A percentile compares a stretch with the other conserved stretches of the same genome.
These are phyloP conservation scores for Cucurbita ficifolia DNA, from an alignment of 306 rosid genomes.

Conservation along the genomic window DNA sequence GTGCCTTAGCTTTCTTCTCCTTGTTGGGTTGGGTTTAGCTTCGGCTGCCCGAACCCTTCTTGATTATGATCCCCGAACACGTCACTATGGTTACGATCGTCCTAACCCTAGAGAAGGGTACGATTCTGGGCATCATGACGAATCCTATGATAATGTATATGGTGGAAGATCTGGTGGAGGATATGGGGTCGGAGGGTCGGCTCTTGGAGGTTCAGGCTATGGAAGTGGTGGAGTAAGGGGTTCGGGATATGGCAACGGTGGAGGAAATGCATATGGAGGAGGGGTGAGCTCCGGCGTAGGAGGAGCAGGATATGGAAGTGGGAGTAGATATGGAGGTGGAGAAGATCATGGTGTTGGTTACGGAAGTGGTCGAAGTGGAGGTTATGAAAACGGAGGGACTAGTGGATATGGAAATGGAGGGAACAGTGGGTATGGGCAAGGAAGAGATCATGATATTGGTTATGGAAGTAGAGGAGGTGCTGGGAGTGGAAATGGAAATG, in stretches of 20 bases:
- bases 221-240: slow-evolving; percentile 13
- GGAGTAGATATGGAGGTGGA: slow-evolving; percentile 11
- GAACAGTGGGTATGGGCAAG: no score
- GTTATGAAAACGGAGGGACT: slow-evolving; percentile 17
- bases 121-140: not conserved
- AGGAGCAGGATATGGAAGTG: not conserved
- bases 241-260: not conserved
- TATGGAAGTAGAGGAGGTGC: not conserved
- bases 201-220: slow-evolving; percentile 21
- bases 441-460: no score
- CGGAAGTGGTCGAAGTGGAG: slow-evolving; percentile 7
- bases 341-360: slow-evolving; percentile 1
- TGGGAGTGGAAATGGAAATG: not conserved
- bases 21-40: slow-evolving; percentile 33
- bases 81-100: slow-evolving; percentile 12
- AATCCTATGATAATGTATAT: not conserved
- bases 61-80: slow-evolving; percentile 12
- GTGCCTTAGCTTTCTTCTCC: slow-evolving; percentile 21
- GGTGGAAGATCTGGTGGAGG: slow-evolving; percentile 8
- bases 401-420: slow-evolving; percentile 1
- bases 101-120: not conserved
- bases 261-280: no score
- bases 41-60: slow-evolving; percentile 49
- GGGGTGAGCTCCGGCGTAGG: no score
- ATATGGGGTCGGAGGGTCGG: slow-evolving; percentile 9